These are phyloP conservation scores for Cyanidiococcus yangmingshanensis DNA, from an alignment of 23 red algal genomes.

Conservation along the genomic window DNA sequence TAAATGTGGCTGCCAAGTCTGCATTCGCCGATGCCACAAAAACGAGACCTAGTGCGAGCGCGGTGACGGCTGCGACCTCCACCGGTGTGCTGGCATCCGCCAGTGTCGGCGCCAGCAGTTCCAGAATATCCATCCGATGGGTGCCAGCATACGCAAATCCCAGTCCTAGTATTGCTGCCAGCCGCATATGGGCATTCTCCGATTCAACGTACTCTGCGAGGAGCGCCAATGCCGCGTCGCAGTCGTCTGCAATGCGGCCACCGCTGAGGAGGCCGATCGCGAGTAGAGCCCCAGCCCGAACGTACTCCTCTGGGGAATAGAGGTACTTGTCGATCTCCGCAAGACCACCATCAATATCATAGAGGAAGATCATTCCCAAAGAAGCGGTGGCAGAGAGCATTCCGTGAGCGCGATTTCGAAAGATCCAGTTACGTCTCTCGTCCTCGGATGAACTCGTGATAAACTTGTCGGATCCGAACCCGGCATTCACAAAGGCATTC, in stretches of 20 bases:
- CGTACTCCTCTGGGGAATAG: slow-evolving; percentile 70
- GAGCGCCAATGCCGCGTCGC: slow-evolving; percentile 77
- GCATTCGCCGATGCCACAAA: slow-evolving; percentile 70
- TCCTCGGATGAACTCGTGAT: slow-evolving; percentile 29
- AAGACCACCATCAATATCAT: slow-evolving; percentile 77
- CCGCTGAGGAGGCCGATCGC: slow-evolving; percentile 71
- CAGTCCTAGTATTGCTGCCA: slow-evolving; percentile 74
- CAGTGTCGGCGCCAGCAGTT: slow-evolving; percentile 60
- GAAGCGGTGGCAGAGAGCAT: slow-evolving; percentile 96
- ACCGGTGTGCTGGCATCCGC: slow-evolving; percentile 43
- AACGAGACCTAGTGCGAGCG: slow-evolving; percentile 68
- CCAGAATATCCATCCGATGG: slow-evolving; percentile 42
- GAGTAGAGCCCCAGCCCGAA: slow-evolving; percentile 73
- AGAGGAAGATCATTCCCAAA: slow-evolving; percentile 82
- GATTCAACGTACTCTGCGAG: slow-evolving; percentile 39
- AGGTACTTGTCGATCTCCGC: slow-evolving; percentile 90
- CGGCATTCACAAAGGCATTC: slow-evolving; percentile 93
- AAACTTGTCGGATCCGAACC: slow-evolving; percentile 88
- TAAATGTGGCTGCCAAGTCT: slow-evolving; percentile 60
- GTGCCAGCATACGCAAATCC: slow-evolving; percentile 93
- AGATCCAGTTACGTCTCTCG: slow-evolving; percentile 70
- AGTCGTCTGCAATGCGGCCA: slow-evolving; percentile 59
- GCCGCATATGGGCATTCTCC: slow-evolving; percentile 17
- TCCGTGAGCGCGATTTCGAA: slow-evolving; percentile 85
- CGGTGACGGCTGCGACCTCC: slow-evolving; percentile 60